These are phyloP conservation scores for Neofusicoccum umdonicola DNA, from an alignment of 2,329 filamentous ascomycete species.

Conservation along the genomic window DNA sequence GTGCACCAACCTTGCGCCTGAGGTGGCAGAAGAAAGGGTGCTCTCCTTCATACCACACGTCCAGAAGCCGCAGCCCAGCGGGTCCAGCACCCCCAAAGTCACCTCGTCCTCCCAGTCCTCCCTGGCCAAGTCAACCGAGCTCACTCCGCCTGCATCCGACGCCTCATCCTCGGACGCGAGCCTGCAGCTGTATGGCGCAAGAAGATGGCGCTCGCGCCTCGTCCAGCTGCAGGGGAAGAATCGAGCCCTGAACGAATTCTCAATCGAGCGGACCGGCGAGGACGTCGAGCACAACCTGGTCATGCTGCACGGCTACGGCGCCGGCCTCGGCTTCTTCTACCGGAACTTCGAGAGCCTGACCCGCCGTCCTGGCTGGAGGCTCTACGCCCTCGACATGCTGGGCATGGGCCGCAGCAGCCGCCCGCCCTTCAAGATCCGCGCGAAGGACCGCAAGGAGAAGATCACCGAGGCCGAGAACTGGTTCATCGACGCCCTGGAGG, in stretches of 20 bases:
- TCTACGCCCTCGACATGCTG: constrained; percentile 89
- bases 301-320: constrained; percentile 95
- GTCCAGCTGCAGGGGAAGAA: constrained; percentile 82
- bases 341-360: constrained; percentile 92
- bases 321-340: constrained; percentile 96
- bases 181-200: constrained; percentile 77
- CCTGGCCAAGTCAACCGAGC: constrained; percentile 37
- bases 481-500: constrained; percentile 94
- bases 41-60: constrained; percentile 83
- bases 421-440: constrained; percentile 78
- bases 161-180: constrained; percentile 42
- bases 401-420: constrained; percentile 89
- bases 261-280: constrained; percentile 79
- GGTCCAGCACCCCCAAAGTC: constrained; percentile 58
- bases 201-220: constrained; percentile 82
- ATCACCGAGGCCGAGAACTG: constrained; percentile 88
- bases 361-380: constrained; percentile 74
- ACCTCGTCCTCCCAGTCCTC: constrained; percentile 42
- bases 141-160: constrained; percentile 34
- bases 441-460: constrained; percentile 76
- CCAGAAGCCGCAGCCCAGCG: constrained; percentile 66
- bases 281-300: constrained; percentile 80
- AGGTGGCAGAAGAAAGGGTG: constrained; percentile 84
- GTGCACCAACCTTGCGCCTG: constrained; percentile 84
- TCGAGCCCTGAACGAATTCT: constrained; percentile 88